These are phyloP conservation scores for Exophiala mesophila DNA, from an alignment of 2,329 filamentous ascomycete genomes.

Conservation along the genomic window DNA sequence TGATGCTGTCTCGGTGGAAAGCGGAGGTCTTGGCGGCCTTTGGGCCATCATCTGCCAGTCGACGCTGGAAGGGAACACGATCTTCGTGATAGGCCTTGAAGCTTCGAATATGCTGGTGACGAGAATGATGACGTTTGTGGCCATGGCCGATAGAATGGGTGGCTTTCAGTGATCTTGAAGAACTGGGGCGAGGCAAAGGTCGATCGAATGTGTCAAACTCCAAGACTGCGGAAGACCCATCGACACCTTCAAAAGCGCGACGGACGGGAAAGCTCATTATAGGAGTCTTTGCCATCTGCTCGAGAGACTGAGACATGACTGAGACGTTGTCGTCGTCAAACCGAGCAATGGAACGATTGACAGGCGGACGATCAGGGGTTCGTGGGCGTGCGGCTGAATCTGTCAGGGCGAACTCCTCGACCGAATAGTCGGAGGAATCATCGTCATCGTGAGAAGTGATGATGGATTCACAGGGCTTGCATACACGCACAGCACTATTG, in stretches of 20 bases:
- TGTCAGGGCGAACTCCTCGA: slow-evolving; percentile 51
- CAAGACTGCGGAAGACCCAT: slow-evolving; percentile 79
- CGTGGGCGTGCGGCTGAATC: slow-evolving; percentile 20
- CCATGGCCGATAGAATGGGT: slow-evolving; percentile 63
- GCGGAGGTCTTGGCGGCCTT: slow-evolving; percentile 69
- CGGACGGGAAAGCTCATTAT: slow-evolving; percentile 62
- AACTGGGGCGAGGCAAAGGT: slow-evolving; percentile 77
- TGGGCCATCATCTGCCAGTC: slow-evolving; percentile 60
- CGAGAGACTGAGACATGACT: slow-evolving; percentile 42
- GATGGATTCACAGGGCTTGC: slow-evolving; percentile 85
- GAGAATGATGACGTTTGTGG: slow-evolving; percentile 82
- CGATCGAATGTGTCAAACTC: slow-evolving; percentile 77
- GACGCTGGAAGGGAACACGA: slow-evolving; percentile 79
- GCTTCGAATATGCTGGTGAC: slow-evolving; percentile 74
- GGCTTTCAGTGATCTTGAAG: slow-evolving; percentile 81
- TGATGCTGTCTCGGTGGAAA: slow-evolving; percentile 98
- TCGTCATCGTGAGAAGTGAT: slow-evolving; percentile 88
- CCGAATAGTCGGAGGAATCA: slow-evolving; percentile 85
- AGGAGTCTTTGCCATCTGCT: slow-evolving; percentile 47
- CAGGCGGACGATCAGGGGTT: slow-evolving; percentile 20
- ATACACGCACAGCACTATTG: slow-evolving; percentile 76
- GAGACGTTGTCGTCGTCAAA: slow-evolving; percentile 46
- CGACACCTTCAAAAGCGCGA: slow-evolving; percentile 66
- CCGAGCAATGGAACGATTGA: slow-evolving; percentile 14
- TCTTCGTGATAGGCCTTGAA: slow-evolving; percentile 71